Conservation (phyloP, 2,329 filamentous ascomycete genomes). For the Ophiocordyceps camponoti-leonardi region DNA sequence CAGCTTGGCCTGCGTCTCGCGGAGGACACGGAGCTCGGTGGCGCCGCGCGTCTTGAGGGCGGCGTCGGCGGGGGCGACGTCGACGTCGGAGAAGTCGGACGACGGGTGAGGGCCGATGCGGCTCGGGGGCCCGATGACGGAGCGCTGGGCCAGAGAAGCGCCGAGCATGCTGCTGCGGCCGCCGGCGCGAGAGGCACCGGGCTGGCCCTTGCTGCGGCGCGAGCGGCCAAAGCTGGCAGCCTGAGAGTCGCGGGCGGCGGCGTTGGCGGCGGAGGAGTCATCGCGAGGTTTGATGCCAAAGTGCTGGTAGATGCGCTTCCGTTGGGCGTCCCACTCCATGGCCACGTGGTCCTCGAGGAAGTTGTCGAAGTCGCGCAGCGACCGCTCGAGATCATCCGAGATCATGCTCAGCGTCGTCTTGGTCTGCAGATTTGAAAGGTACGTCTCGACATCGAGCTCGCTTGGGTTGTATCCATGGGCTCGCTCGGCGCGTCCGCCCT, state of each 20-base stretch:
- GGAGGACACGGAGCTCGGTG: slow-evolving; percentile 55
- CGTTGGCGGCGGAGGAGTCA: slow-evolving; percentile 17
- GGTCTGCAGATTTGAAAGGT: slow-evolving; percentile 71
- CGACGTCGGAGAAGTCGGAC: slow-evolving; percentile 51
- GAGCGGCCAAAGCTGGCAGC: slow-evolving; percentile 45
- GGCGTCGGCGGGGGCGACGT: slow-evolving; percentile 30
- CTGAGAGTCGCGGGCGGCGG: slow-evolving; percentile 26
- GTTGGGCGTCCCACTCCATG: slow-evolving; percentile 89
- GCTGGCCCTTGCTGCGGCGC: slow-evolving; percentile 29
- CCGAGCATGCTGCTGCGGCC: slow-evolving; percentile 31
- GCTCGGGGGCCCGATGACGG: slow-evolving; percentile 70
- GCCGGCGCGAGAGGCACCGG: slow-evolving; percentile 32
- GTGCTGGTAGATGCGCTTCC: slow-evolving; percentile 86
- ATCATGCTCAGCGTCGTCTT: slow-evolving; percentile 88
- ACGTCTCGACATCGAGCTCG: slow-evolving; percentile 58
- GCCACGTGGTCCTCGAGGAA: slow-evolving; percentile 92
- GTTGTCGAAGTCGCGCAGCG: slow-evolving; percentile 77
- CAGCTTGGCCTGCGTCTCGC: slow-evolving; percentile 73
- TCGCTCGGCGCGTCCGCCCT: slow-evolving; percentile 27
- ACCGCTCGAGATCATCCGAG: slow-evolving; percentile 74
- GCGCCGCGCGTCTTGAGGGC: slow-evolving; percentile 25
- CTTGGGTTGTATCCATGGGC: slow-evolving; percentile 22
- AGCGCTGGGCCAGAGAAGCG: slow-evolving; percentile 56
- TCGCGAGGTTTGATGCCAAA: slow-evolving; percentile 65
- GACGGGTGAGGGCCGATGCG: slow-evolving; percentile 45